Percentiles rank a stretch among this genome's conserved stretches.
Conservation (phyloP, 257 asterid genomes). For the Nicotiana undulata region DNA sequence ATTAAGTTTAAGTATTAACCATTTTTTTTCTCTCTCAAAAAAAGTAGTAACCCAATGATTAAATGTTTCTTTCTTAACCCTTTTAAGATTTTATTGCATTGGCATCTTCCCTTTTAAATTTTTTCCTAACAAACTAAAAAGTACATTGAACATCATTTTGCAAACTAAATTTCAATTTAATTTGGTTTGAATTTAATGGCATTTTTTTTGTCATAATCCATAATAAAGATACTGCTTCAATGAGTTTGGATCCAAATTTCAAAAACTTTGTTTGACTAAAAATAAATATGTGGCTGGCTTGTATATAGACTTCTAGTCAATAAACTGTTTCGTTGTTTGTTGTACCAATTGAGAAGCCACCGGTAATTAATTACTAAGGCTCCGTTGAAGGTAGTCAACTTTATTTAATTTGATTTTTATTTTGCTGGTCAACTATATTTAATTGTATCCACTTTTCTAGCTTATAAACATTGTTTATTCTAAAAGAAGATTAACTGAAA, state of each 20-base stretch:
- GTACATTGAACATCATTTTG: neutral
- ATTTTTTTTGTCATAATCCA: too few relatives aligned
- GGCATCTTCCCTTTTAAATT: neutral
- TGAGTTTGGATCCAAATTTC: neutral
- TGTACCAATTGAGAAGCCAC: constrained; percentile 6
- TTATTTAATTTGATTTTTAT: neutral
- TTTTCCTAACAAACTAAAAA: neutral
- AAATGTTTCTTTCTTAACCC: neutral
- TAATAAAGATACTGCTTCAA: neutral
- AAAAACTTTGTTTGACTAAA: neutral
- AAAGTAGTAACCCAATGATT: neutral
- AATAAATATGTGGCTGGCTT: neutral
- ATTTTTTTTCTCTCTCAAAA: neutral
- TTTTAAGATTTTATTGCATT: neutral
- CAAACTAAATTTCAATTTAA: neutral
- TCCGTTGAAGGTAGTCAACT: constrained; percentile 1
- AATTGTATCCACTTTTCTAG: neutral
- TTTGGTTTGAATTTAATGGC: neutral
- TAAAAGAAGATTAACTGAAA: neutral
- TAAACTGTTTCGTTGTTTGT: constrained; percentile 20
- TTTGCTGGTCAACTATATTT: neutral
- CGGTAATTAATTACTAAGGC: neutral
- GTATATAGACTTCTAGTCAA: constrained; percentile 9
- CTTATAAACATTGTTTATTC: neutral
- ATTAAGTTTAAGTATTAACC: neutral